phyloP scores from a whole-genome alignment of 1,139 yeast species.

The Nakaseomyces nivariensis region DNA sequence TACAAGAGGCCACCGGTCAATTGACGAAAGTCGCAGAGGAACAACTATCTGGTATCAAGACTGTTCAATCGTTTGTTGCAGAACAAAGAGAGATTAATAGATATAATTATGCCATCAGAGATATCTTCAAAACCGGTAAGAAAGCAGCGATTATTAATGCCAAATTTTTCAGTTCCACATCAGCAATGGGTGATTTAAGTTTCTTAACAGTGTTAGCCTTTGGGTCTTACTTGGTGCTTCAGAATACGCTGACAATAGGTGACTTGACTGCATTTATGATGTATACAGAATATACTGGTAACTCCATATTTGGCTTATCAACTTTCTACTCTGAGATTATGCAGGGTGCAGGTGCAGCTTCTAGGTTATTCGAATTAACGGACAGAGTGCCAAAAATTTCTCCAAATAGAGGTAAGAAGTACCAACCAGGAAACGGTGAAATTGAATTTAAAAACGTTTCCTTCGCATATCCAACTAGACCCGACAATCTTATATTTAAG shows the following conservation, averaged over 20 bases:
- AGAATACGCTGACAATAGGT: slow-evolving; percentile 70
- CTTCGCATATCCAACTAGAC: slow-evolving; percentile 83
- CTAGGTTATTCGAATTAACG: slow-evolving; percentile 77
- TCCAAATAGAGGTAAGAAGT: slow-evolving; percentile 48
- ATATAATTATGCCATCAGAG: slow-evolving; percentile 61
- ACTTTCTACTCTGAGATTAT: slow-evolving; percentile 85
- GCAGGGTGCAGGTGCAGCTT: slow-evolving; percentile 97
- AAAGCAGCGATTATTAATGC: slow-evolving; percentile 74
- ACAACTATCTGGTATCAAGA: slow-evolving; percentile 73
- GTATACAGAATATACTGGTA: slow-evolving; percentile 88
- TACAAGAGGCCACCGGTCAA: slow-evolving; percentile 81
- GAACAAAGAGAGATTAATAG: slow-evolving; percentile 56
- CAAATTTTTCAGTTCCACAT: slow-evolving; percentile 67
- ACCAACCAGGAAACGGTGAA: slow-evolving; percentile 23
- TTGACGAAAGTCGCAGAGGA: slow-evolving; percentile 88
- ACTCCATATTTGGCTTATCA: slow-evolving; percentile 81
- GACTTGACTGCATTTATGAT: slow-evolving; percentile 87
- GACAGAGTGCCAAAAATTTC: slow-evolving; percentile 65
- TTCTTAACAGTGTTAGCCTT: slow-evolving; percentile 65
- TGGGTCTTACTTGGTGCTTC: slow-evolving; percentile 70
- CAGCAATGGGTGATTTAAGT: slow-evolving; percentile 71
- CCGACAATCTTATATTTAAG: slow-evolving; percentile 58
- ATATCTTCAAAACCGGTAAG: slow-evolving; percentile 64
- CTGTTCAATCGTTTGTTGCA: slow-evolving; percentile 84
- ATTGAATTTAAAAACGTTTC: slow-evolving; percentile 57